Conservation (phyloP, 305 asterid genomes). For the Fraxinus latifolia region DNA sequence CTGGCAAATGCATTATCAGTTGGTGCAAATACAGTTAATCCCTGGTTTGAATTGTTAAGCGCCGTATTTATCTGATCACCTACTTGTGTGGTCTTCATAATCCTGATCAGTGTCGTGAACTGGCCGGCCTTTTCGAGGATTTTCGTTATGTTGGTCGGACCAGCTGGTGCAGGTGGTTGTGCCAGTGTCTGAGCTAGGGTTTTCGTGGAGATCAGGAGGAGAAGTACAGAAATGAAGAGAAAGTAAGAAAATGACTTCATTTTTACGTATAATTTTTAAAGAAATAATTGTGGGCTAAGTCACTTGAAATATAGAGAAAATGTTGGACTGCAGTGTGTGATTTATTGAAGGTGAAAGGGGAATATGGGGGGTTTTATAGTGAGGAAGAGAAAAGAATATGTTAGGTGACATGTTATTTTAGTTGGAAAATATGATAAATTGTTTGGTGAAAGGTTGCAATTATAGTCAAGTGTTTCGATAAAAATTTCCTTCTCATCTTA, state of each 20-base stretch:
- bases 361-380: conserved; percentile 21
- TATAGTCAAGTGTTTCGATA: neutral
- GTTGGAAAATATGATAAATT: conserved; percentile 16
- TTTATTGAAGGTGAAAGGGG: neutral
- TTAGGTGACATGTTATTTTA: conserved; percentile 23
- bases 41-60: conserved; percentile 43
- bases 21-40: conserved; percentile 43
- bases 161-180: conserved; percentile 34
- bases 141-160: conserved; percentile 44
- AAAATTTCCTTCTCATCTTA: neutral
- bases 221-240: conserved; percentile 8
- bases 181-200: conserved; percentile 32
- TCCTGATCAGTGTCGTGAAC: conserved; percentile 36
- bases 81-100: conserved; percentile 32
- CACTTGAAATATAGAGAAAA: neutral
- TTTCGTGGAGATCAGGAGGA: conserved; percentile 20
- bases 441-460: conserved; percentile 34
- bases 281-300: neutral
- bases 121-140: conserved; percentile 52
- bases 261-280: conserved; percentile 10
- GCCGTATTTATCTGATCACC: conserved; percentile 37
- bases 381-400: conserved; percentile 14
- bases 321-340: neutral
- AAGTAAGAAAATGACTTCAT: conserved; percentile 5
- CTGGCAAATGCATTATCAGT: conserved; percentile 42